phyloP scores from a whole-genome alignment of 345 rosid species.

The Moricandia moricandioides region DNA sequence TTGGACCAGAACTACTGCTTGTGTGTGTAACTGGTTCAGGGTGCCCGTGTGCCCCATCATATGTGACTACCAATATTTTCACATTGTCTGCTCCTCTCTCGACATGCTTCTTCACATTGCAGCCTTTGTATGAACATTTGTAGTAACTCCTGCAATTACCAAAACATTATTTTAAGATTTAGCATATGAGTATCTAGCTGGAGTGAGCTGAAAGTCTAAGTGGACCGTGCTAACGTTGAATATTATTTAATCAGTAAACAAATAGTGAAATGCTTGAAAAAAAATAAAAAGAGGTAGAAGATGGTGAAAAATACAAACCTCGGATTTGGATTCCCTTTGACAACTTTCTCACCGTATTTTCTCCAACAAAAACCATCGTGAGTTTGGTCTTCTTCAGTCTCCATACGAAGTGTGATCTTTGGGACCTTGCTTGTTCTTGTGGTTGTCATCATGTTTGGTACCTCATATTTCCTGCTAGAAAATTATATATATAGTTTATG shows the following conservation, averaged over 20 bases:
- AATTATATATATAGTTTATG: neutral
- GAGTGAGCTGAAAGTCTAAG: neutral
- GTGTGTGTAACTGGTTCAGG: neutral
- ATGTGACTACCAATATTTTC: constrained; percentile 2
- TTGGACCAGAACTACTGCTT: neutral
- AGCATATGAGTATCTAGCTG: neutral
- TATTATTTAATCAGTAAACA: neutral
- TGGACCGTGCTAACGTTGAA: neutral
- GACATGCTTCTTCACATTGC: constrained; percentile 31
- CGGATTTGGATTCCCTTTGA: constrained; percentile 34
- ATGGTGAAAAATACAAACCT: constrained; percentile 13
- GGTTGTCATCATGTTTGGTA: constrained; percentile 21
- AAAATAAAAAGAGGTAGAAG: neutral
- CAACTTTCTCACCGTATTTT: constrained; percentile 32
- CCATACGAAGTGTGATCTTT: constrained; percentile 22
- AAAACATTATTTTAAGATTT: neutral
- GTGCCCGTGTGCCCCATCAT: constrained; percentile 28
- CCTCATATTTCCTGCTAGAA: constrained; percentile 6
- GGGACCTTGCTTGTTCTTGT: neutral
- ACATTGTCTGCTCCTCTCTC: constrained; percentile 36
- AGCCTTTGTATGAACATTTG: constrained; percentile 12
- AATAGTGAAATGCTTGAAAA: neutral
- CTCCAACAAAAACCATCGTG: constrained; percentile 34
- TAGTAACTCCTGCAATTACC: constrained; percentile 28
- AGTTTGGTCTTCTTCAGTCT: constrained; percentile 15